Evolutionary conservation across 805 yeast genomes (phyloP).

Genomic region (Metschnikowia peoriensis): DNA sequence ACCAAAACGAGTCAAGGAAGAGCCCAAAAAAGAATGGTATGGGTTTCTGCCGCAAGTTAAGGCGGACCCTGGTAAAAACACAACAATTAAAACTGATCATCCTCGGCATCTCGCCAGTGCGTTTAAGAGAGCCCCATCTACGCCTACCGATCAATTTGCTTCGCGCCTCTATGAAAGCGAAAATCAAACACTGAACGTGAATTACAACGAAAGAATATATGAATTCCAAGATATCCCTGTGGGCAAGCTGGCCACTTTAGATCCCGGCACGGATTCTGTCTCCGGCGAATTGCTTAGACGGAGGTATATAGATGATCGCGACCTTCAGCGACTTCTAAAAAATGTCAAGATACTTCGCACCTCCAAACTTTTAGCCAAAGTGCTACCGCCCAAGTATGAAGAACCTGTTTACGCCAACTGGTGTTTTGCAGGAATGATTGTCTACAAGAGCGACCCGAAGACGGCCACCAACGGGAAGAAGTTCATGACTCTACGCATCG

Average conservation of each 20-base stretch:
- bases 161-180: constrained; percentile 11
- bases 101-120: background rate
- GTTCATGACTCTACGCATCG: constrained; percentile 59
- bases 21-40: background rate
- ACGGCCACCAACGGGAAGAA: constrained; percentile 43
- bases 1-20: constrained; percentile 8
- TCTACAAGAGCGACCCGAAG: constrained; percentile 54
- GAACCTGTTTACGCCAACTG: constrained; percentile 76
- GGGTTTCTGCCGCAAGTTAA: background rate
- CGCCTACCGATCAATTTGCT: constrained; percentile 13
- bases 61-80: too few relatives aligned
- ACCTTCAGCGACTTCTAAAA: constrained; percentile 28
- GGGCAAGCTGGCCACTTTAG: background rate
- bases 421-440: constrained; percentile 72
- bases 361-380: constrained; percentile 59
- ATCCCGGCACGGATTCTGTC: constrained; percentile 7
- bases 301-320: constrained; percentile 8
- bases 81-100: background rate
- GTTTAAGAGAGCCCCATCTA: constrained; percentile 7
- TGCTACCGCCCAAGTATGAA: constrained; percentile 60
- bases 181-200: background rate
- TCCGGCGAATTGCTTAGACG: constrained; percentile 16
- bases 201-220: constrained; percentile 16
- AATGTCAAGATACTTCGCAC: constrained; percentile 57
- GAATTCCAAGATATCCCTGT: constrained; percentile 19